Conservation (phyloP, 495 filamentous ascomycete species). For the Oleoguttula mirabilis region DNA sequence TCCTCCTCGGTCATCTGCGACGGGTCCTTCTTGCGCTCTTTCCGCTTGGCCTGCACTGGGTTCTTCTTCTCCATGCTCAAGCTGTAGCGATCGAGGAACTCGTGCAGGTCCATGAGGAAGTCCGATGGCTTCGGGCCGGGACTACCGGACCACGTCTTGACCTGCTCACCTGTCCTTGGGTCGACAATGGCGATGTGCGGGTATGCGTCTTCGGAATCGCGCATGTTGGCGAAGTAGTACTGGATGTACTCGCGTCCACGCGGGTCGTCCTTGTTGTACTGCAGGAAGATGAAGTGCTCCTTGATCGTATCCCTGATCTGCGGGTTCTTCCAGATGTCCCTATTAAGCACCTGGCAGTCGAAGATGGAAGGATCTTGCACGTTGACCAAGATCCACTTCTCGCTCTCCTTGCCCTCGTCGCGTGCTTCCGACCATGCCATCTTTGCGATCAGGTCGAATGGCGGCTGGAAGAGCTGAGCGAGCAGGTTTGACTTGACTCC, state of each 20-base stretch:
- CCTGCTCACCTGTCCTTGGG: slow-evolving; percentile 89
- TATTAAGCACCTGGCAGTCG: slow-evolving; percentile 82
- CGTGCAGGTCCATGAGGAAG: slow-evolving; percentile 81
- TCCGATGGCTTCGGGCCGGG: slow-evolving; percentile 66
- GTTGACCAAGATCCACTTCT: slow-evolving; percentile 93
- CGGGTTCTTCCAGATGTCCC: slow-evolving; percentile 86
- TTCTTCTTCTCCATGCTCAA: slow-evolving; percentile 79
- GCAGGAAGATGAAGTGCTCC: slow-evolving; percentile 91
- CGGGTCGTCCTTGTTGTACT: slow-evolving; percentile 72
- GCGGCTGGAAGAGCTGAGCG: slow-evolving; percentile 83
- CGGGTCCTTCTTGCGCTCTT: slow-evolving; percentile 59
- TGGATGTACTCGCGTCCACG: slow-evolving; percentile 66
- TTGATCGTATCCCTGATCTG: slow-evolving; percentile 64
- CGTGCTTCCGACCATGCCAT: slow-evolving; percentile 68
- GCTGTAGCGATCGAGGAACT: slow-evolving; percentile 93
- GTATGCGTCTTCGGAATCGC: slow-evolving; percentile 64
- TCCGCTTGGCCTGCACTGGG: slow-evolving; percentile 71
- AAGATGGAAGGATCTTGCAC: slow-evolving; percentile 87
- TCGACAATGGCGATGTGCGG: slow-evolving; percentile 94
- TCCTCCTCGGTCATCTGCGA: slow-evolving; percentile 92
- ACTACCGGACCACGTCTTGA: slow-evolving; percentile 84
- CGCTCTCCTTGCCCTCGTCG: slow-evolving; percentile 64
- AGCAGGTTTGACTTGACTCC: slow-evolving; percentile 60
- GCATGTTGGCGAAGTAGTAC: slow-evolving; percentile 67
- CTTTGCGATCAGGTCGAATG: slow-evolving; percentile 70